phyloP scores from a whole-genome alignment of 768 basidiomycete species.

The Hemileccinum impolitum region DNA sequence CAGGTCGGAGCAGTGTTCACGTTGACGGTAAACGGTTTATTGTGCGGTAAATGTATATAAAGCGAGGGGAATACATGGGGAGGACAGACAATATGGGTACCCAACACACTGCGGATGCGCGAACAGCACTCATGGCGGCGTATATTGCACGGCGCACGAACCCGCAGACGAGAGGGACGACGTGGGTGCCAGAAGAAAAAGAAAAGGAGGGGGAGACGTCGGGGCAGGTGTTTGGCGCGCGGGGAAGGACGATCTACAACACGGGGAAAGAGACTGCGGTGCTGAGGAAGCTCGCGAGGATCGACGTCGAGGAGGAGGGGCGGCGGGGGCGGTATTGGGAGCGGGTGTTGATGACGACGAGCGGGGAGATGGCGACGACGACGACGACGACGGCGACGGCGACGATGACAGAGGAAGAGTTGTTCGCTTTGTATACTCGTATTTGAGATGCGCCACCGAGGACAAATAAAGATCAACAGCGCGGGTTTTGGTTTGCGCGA shows the following conservation, averaged over 20 bases:
- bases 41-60: slow-evolving; percentile 21
- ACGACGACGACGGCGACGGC: not conserved
- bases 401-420: slow-evolving; percentile 19
- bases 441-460: slow-evolving; percentile 28
- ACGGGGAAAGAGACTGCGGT: not conserved
- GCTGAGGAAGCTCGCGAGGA: slow-evolving; percentile 11
- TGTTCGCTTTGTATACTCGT: slow-evolving; percentile 43
- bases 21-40: slow-evolving; percentile 13
- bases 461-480: slow-evolving; percentile 35
- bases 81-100: slow-evolving; percentile 9
- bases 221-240: slow-evolving; percentile 7
- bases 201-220: not conserved
- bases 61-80: not conserved
- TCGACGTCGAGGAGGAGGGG: slow-evolving; percentile 24
- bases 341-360: not conserved
- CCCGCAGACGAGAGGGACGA: slow-evolving; percentile 16
- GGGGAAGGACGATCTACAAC: slow-evolving; percentile 32
- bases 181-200: too few relatives aligned
- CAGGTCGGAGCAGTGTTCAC: slow-evolving; percentile 26
- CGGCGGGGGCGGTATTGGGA: not conserved
- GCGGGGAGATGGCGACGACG: too few relatives aligned
- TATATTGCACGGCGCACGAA: slow-evolving; percentile 23
- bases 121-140: slow-evolving; percentile 30
- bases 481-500: slow-evolving; percentile 28
- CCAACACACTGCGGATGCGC: slow-evolving; percentile 34